Base-by-base conservation (phyloP, 2,329 filamentous ascomycete species). In the Huntiella decipiens region DNA sequence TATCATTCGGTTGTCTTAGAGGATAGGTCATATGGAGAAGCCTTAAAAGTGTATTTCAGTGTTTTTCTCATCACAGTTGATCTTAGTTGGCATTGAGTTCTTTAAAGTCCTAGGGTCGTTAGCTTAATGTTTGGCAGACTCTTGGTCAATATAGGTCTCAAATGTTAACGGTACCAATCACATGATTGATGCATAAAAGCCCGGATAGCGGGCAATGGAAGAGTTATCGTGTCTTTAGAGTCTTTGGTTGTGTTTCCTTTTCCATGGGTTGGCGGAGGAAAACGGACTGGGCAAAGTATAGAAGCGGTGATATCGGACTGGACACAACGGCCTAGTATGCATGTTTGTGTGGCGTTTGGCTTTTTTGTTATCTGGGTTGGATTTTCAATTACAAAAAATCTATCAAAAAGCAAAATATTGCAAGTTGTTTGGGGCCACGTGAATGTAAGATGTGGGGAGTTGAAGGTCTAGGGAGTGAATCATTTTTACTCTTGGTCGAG, bases 281-380 rank as follows among this genome's bases (percentile, higher is more conserved):
- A 28, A 39, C 22, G 6, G 22, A 28, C 22, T 7, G 22, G 22
- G 11, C 22, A 15, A 4, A 16, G 16, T 36, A 22, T 38, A 32
- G 17, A 44, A 31, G 17, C 13, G 35, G 39, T 15, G 32, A 43
- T 38, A 10, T 34, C 22, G 8, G 31, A 45, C 39, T 43, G 16
- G 37, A 48, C 46, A 34, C 17, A 28, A 42, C 38, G 19, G 37
- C 37, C 28, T 46, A 39, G 35, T 46, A 34, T 49, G 34, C 34
- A 43, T 43, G 47, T 43, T 45, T 36, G 37, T 46, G 44, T 17
- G 39, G 44, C 47, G 40, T 46, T 44, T 8, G 44, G 39, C 43
- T 45, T 28, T 28, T 28, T 43, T 47, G 47, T 49, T 33, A 43
- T 19, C 35, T 33, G 40, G 15, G 31, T 39, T 43, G 40, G 31